Evolutionary conservation across 1,139 yeast genomes (phyloP), one percentile per base, ranked within the genome.

Genomic region (Zygoascus meyerae): DNA sequence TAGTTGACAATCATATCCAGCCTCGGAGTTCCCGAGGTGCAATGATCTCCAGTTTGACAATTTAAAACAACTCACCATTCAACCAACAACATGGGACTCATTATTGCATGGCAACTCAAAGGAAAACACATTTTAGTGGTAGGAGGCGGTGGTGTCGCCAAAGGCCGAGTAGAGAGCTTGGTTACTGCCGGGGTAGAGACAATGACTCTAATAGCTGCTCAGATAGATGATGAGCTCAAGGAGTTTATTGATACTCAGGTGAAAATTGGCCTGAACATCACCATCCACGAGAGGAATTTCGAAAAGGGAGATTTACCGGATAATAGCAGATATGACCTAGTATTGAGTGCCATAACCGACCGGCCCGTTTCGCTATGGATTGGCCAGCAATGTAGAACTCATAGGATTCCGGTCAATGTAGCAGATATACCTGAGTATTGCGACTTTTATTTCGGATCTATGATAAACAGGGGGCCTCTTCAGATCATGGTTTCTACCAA

Each of bases 401-500:
- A 52, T 30, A 52, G 79, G 12, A 64, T 86, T 45, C 86, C 86
- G 14, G 89, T 84, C 32, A 86, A 86, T 61, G 83, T 86, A 38
- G 95, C 95, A 2, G 95, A 86, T 62, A 84, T 84, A 52, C 95
- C 95, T 1, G 76, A 78, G 12, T 68, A 81, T 52, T 86, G 95
- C 67, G 95, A 86, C 63, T 86, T 85, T 63, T 86, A 85, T 67
- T 86, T 86, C 64, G 95, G 95, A 1, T 78, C 90, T 26, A 81
- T 83, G 72, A 80, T 79, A 60, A 75, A 85, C 58, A 78, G 78
- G 52, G 95, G 89, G n/a, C 79, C 81, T 21, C 68, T 86, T 44
- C 95, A 85, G 60, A 75, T 86, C 31, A 83, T 86, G 89, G 83
- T 86, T 8, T 79, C 87, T 31, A 85, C 95, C 16, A 85, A 85